Evolutionary conservation across 1,139 yeast genomes (phyloP).

Genomic region (Blastobotrys arbuscula): DNA sequence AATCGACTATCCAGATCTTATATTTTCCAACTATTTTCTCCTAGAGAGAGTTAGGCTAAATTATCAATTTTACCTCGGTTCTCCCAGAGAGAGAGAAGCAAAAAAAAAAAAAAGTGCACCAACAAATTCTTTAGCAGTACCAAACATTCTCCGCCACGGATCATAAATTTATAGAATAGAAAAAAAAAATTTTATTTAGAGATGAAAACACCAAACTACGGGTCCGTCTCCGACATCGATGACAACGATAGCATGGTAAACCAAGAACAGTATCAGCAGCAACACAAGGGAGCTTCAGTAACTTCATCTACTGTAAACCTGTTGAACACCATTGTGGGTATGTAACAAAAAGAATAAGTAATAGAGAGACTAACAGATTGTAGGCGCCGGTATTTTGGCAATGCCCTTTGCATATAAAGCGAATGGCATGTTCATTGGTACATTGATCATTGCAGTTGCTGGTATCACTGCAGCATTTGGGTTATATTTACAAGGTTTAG

Average conservation of each 20-base stretch:
- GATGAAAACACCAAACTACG: constrained; percentile 3
- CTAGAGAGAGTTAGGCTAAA: no score
- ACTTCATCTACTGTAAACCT: constrained; percentile 35
- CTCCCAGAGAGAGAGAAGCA: no score
- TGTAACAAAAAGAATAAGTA: neutral
- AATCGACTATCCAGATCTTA: no score
- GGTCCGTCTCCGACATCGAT: constrained; percentile 1
- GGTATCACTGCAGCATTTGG: constrained; percentile 80
- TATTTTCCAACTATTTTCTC: no score
- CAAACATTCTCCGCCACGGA: no score
- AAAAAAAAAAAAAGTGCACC: no score
- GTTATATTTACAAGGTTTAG: constrained; percentile 67
- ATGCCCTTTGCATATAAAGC: constrained; percentile 84
- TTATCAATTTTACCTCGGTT: no score
- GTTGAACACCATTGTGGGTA: constrained; percentile 32
- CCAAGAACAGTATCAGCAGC: neutral
- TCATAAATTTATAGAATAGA: no score
- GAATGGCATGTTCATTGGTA: constrained; percentile 76
- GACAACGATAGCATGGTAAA: neutral
- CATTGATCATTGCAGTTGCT: constrained; percentile 58
- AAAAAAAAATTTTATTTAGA: neutral
- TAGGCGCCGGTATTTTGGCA: constrained; percentile 85
- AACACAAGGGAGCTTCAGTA: constrained; percentile 21
- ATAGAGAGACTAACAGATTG: constrained; percentile 8
- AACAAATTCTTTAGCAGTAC: no score